Evolutionary conservation across 2,329 filamentous ascomycete genomes (phyloP), one percentile per base, ranked within the genome.

Genomic region (Pseudocercospora eumusae): DNA sequence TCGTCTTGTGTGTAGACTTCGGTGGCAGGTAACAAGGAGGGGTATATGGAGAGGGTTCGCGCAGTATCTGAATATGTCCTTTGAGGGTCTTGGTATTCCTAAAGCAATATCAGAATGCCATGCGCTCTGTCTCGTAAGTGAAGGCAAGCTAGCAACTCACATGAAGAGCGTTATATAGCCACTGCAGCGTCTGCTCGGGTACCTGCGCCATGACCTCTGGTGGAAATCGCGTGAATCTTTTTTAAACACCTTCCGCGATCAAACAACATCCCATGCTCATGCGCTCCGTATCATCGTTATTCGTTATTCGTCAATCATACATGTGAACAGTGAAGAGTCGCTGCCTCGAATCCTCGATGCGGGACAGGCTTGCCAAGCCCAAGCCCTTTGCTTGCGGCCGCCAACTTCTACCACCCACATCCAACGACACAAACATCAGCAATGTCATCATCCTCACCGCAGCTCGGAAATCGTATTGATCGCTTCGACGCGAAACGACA

Each of bases 1-100:
- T 91, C 91, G 70, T 96, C 90, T 75, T 93, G 96, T 60, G 93
- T 98, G 78, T 98, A 96, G 56, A 98, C 93, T 76, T 98, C 93
- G 64, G 95, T 99, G 69, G 91, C 86, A 25, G 93, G 92, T 8
- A 88, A 85, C 21, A 99, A 82, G 1, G 91, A 89, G 7, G 92
- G 86, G 73, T 92, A 92, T 69, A 89, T 85, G 31, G 90, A 85
- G 57, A 99, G 86, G 27, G 88, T 86, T 73, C 92, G 89, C 66
- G 91, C 93, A 69, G 96, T 88, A 78, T 98, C 93, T 75, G 90
- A 90, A 79, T 98, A 98, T 58, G 93, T 92, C 64, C 92, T 89
- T 74, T 93, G 96, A 62, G 96, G 89, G 79, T 98, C 91, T 75
- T 88, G 87, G 75, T 99, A 98, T 84, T 96, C 92, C 91, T 98